Percentiles rank a stretch among this genome's conserved stretches.
These are phyloP conservation scores for Chalara sp. DNA, from an alignment of 2,329 filamentous ascomycete genomes.

Conservation along the genomic window DNA sequence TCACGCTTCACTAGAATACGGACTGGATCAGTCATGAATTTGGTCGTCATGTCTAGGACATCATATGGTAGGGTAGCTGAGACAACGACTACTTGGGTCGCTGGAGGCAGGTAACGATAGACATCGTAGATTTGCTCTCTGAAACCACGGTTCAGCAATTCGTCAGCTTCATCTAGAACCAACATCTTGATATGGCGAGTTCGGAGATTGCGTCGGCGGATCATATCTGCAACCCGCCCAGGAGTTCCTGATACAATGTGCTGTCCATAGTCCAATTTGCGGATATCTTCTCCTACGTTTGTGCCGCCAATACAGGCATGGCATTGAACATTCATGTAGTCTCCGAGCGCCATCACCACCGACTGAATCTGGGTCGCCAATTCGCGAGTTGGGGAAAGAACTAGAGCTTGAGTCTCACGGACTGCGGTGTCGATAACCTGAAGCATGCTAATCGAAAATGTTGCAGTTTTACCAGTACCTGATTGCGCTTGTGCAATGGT, in stretches of 20 bases:
- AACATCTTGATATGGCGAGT: conserved; percentile 75
- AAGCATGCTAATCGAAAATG: conserved; percentile 92
- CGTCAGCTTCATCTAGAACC: conserved; percentile 70
- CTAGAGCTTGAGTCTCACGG: conserved; percentile 87
- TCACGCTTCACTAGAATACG: conserved; percentile 98
- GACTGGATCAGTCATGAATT: conserved; percentile 98
- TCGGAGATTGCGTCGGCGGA: conserved; percentile 64
- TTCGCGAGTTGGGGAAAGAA: conserved; percentile 93
- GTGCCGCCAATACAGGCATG: conserved; percentile 98
- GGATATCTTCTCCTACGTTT: conserved; percentile 95
- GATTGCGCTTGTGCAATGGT: conserved; percentile 98
- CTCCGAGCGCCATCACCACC: conserved; percentile 97
- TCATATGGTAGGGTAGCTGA: conserved; percentile 96
- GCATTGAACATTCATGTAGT: conserved; percentile 99
- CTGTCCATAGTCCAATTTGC: conserved; percentile 94
- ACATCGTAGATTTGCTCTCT: conserved; percentile 99
- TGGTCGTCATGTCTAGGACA: conserved; percentile 97
- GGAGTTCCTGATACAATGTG: conserved; percentile 97
- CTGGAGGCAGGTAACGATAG: conserved; percentile 91
- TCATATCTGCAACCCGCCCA: conserved; percentile 89
- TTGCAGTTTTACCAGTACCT: conserved; percentile 93
- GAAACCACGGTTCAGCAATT: conserved; percentile 87
- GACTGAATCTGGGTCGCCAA: conserved; percentile 97
- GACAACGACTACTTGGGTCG: conserved; percentile 97
- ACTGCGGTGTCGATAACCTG: conserved; percentile 93